These are phyloP conservation scores for Saccharomycopsis javanensis DNA, from an alignment of 805 yeast genomes.

Conservation along the genomic window DNA sequence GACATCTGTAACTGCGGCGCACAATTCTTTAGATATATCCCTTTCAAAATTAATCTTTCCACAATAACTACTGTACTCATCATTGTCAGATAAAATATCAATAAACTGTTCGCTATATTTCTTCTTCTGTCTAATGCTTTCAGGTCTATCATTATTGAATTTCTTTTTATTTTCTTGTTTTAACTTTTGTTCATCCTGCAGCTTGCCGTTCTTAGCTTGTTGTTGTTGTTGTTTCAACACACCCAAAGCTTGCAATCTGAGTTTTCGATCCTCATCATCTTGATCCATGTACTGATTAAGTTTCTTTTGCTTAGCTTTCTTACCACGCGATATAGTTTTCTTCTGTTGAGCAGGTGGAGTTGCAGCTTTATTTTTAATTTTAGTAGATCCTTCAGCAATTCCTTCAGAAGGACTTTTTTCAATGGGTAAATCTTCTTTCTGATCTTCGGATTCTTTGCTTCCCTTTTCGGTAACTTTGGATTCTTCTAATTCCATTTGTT, in stretches of 20 bases:
- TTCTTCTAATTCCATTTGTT: constrained; percentile 2
- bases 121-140: constrained; percentile 9
- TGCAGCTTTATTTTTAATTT: neutral
- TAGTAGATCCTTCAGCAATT: constrained; percentile 11
- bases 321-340: constrained; percentile 59
- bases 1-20: constrained; percentile 4
- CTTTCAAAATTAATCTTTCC: constrained; percentile 20
- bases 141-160: constrained; percentile 15
- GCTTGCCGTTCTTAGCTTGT: constrained; percentile 29
- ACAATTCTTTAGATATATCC: neutral
- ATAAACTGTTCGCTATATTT: constrained; percentile 18
- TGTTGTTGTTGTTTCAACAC: constrained; percentile 54
- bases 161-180: constrained; percentile 23
- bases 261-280: constrained; percentile 75
- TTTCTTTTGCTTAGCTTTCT: constrained; percentile 73
- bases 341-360: constrained; percentile 1
- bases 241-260: constrained; percentile 76
- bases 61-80: constrained; percentile 24
- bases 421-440: neutral
- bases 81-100: constrained; percentile 13
- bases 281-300: constrained; percentile 78
- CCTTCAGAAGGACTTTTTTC: neutral
- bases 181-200: constrained; percentile 24
- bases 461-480: constrained; percentile 18
- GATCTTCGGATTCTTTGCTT: constrained; percentile 16